Evolutionary conservation across 177 flowering plant genomes (phyloP), one percentile per base, ranked within the genome.

Genomic region (Vitis hybrid): DNA sequence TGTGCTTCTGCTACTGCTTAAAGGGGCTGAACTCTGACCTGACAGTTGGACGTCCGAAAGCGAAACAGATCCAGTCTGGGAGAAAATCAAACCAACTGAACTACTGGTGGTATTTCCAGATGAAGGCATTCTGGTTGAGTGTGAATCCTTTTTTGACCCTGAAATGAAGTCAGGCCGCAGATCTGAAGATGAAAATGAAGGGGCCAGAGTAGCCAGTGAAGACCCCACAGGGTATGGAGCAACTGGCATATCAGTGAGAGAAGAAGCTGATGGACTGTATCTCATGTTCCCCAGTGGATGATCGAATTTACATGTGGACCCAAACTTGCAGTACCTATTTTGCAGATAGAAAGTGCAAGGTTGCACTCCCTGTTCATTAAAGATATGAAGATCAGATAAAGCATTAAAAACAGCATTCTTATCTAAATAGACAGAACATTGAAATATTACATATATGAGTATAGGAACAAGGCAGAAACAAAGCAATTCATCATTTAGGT

Each of bases 241-340:
- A 66, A 86, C 82, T 50, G 87, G 88, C 76, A 81, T 75, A 49
- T 88, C 84, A 50, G 73, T 68, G n/a, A 82, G 85, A 45, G 87
- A 83, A 19, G 88, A 81, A 12, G 89, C 81, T 62, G 88, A 76
- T 64, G 84, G 81, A 75, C 61, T 79, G 75, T 83, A 83, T 55
- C 81, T 78, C 79, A 78, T 67, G 32, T 83, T 39, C 56, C 75
- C 75, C 68, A 83, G 51, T 23, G 92, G 88, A 76, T 88, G 92
- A 74, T 88, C 92, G 61, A 84, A 86, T 71, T 81, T 88, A 84
- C 92, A 88, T 9, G 85, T 76, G 3, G 81, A 70, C 26, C 92
- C 92, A 64, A 88, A 88, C 67, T 88, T 88, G 88, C 92, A 88
- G 60, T 74, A 70, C 60, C 91, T 87, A 60, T 81, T 75, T 74